Conservation (phyloP, 371 early-diverging fungal genomes). For the Lichtheimia corymbifera region DNA sequence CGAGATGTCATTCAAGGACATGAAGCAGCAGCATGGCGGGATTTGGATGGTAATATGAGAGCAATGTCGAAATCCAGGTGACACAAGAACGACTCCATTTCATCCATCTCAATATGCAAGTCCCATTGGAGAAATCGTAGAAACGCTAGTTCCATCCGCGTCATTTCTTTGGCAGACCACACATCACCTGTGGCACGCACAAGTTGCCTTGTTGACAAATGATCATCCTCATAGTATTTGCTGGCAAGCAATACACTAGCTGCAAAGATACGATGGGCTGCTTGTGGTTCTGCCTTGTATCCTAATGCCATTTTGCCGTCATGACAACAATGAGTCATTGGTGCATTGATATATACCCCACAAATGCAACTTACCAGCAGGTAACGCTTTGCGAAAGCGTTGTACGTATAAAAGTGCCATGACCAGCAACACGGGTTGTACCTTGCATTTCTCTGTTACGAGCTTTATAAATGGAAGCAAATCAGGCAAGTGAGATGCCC, state of each 20-base stretch:
- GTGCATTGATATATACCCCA: not conserved
- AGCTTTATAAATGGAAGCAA: conserved; percentile 46
- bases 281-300: conserved; percentile 48
- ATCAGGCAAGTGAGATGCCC: conserved; percentile 40
- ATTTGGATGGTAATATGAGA: conserved; percentile 2
- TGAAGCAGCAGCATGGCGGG: no score
- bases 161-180: conserved; percentile 54
- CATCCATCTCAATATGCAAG: conserved; percentile 37
- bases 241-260: conserved; percentile 48
- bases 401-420: conserved; percentile 53
- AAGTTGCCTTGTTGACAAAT: conserved; percentile 41
- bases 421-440: conserved; percentile 40
- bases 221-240: conserved; percentile 49
- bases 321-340: conserved; percentile 8
- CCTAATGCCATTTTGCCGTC: conserved; percentile 11
- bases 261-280: conserved; percentile 55
- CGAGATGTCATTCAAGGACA: no score
- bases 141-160: conserved; percentile 52
- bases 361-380: conserved; percentile 26
- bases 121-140: conserved; percentile 50
- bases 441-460: conserved; percentile 47
- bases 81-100: conserved; percentile 34
- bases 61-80: conserved; percentile 11
- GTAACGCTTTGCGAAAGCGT: conserved; percentile 40
- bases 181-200: conserved; percentile 53